phyloP scores from a whole-genome alignment of 345 rosid genomes.

The Salix viminalis region DNA sequence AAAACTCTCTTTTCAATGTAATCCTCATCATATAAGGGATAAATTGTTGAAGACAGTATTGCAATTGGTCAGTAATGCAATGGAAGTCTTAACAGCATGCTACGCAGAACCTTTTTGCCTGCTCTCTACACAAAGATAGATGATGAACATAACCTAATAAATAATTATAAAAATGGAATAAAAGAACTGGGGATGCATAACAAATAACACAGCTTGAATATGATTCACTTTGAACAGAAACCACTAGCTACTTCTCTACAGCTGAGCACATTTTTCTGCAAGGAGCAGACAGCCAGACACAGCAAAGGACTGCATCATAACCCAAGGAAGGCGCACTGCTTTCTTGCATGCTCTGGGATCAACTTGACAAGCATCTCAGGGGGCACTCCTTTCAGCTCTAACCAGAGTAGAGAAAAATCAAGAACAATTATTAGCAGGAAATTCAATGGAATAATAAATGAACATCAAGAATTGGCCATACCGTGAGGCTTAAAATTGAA shows the following conservation, averaged over 20 bases:
- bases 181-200: slow-evolving; percentile 2
- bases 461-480: slow-evolving; percentile 11
- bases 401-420: not conserved
- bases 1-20: not conserved
- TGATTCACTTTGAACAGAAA: slow-evolving; percentile 5
- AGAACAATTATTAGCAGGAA: slow-evolving; percentile 1
- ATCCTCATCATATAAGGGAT: not conserved
- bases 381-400: slow-evolving; percentile 79
- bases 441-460: not conserved
- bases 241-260: slow-evolving; percentile 25
- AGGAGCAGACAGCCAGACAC: slow-evolving; percentile 27
- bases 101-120: not conserved
- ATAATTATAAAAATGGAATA: not conserved
- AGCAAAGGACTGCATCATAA: slow-evolving; percentile 34
- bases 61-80: not conserved
- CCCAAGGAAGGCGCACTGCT: slow-evolving; percentile 71
- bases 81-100: not conserved
- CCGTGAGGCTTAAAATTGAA: slow-evolving; percentile 93
- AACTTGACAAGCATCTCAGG: slow-evolving; percentile 63
- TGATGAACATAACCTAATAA: not conserved
- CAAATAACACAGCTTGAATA: slow-evolving; percentile 3
- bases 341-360: slow-evolving; percentile 83
- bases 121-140: slow-evolving; percentile 1
- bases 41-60: not conserved
- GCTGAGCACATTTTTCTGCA: slow-evolving; percentile 17